A percentile compares a stretch with the other conserved stretches of the same genome.
phyloP scores from a whole-genome alignment of 176 grass and related monocot species.

The Hsuehochloa calcarea region DNA sequence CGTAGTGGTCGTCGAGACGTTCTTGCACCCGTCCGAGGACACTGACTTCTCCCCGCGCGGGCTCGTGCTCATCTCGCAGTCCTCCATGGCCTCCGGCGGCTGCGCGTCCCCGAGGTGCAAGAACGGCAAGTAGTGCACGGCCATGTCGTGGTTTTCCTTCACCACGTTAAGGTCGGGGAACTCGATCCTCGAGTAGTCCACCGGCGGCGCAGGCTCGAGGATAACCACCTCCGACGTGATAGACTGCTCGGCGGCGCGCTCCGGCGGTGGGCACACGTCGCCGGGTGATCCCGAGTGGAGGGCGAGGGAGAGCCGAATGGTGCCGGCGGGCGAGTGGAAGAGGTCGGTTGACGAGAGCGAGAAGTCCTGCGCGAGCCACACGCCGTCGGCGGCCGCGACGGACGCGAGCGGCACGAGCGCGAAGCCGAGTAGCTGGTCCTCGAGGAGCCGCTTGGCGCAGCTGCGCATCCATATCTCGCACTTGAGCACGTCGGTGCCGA shows the following conservation, averaged over 20 bases:
- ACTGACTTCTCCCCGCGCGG: background rate
- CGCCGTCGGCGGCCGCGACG: slow-evolving; percentile 35
- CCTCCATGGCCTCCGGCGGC: background rate
- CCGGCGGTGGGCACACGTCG: background rate
- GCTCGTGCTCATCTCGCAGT: slow-evolving; percentile 53
- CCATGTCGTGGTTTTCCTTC: slow-evolving; percentile 78
- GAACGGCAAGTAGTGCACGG: slow-evolving; percentile 74
- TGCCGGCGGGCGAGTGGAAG: slow-evolving; percentile 70
- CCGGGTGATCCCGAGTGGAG: slow-evolving; percentile 26
- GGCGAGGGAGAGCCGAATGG: slow-evolving; percentile 56
- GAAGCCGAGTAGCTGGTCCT: slow-evolving; percentile 95
- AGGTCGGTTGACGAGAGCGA: slow-evolving; percentile 84
- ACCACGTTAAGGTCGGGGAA: slow-evolving; percentile 61
- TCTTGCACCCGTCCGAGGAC: slow-evolving; percentile 44
- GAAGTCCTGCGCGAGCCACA: slow-evolving; percentile 44
- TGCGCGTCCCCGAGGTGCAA: slow-evolving; percentile 35
- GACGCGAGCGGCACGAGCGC: slow-evolving; percentile 66
- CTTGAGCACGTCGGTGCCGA: slow-evolving; percentile 70
- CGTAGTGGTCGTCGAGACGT: slow-evolving; percentile 48
- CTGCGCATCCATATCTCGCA: slow-evolving; percentile 95
- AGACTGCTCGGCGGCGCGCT: slow-evolving; percentile 18
- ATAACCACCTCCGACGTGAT: slow-evolving; percentile 86
- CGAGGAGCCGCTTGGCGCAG: slow-evolving; percentile 49
- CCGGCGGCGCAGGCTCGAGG: slow-evolving; percentile 33
- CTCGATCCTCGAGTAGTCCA: slow-evolving; percentile 52